Conservation (phyloP, 2,329 filamentous ascomycete species). For the Fusarium hainanense region DNA sequence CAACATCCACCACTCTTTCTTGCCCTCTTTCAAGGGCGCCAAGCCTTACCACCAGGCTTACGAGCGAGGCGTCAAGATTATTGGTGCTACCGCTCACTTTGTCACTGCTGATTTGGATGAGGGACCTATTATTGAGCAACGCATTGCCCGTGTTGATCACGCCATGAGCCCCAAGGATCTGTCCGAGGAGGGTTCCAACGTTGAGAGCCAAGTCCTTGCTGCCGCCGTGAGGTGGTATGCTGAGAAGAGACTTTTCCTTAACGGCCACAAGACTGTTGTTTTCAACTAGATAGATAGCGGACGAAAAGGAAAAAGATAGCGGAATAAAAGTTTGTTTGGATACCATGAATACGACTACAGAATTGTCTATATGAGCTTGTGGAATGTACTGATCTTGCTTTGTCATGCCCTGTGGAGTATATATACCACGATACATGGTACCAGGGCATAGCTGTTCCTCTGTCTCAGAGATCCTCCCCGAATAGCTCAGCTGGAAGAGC, state of each 20-base stretch:
- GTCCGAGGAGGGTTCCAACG: constrained; percentile 83
- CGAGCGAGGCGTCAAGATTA: constrained; percentile 88
- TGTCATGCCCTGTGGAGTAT: background rate
- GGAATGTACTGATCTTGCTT: background rate
- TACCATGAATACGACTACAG: background rate
- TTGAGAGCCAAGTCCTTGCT: constrained; percentile 85
- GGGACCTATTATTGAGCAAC: constrained; percentile 89
- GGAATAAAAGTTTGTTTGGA: constrained; percentile 8
- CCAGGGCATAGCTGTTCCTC: constrained; percentile 25
- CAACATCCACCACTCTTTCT: constrained; percentile 91
- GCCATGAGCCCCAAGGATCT: constrained; percentile 79
- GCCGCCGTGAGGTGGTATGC: constrained; percentile 87
- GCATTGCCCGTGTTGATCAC: constrained; percentile 81
- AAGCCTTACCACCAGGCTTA: constrained; percentile 91
- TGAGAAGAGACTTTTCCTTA: constrained; percentile 81
- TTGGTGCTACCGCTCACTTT: constrained; percentile 86
- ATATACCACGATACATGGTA: background rate
- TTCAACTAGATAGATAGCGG: constrained; percentile 59
- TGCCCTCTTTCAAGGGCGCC: constrained; percentile 88
- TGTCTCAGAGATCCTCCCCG: constrained; percentile 32
- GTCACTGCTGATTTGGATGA: constrained; percentile 88
- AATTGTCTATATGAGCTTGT: background rate
- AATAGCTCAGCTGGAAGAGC: constrained; percentile 46
- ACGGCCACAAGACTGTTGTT: constrained; percentile 83
- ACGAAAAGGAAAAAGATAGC: no score